Evolutionary conservation across 2,329 filamentous ascomycete genomes (phyloP), one percentile per base, ranked within the genome.

Genomic region (Eutypella sp.): DNA sequence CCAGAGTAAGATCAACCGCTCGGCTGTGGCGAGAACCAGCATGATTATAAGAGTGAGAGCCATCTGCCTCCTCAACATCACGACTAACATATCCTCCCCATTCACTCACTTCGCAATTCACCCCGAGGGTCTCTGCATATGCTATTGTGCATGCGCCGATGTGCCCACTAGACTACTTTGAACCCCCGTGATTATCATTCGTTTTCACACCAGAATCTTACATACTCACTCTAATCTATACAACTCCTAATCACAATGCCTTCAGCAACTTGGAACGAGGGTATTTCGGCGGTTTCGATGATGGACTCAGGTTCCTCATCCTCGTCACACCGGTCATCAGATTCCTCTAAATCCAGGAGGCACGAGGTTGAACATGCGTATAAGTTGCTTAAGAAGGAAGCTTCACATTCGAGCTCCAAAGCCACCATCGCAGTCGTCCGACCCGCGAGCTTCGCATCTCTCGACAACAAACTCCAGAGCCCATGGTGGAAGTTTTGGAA

Each of bases 401-500:
- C 40, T 18, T 24, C 36, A 24, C 31, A 37, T 19, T 15, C 27
- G 23, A 33, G 23, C 4, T 36, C 22, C 41, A 43, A 43, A 23
- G 19, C 23, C 18, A 37, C 31, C 18, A 18, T 43, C 13, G 41
- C 41, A 6, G 31, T 43, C 5, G 41, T 43, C 19, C 29, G 41
- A 5, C 29, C 41, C 11, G 29, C 22, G 22, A 43, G 31, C 31
- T 43, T 43, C 41, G 16, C 31, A 11, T 16, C 19, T 5, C 41
- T 43, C 20, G 27, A 43, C 29, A 15, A 24, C 22, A 43, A 43
- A 22, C 41, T 43, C 2, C 31, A 36, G n/a, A 24, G n/a, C 20
- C 31, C 41, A 13, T 37, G 22, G 41, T 43, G 41, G 41, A 43
- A 43, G 20, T 43, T 43, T 25, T 43, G 41, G 41, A 43, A 43